Conservation (phyloP, 805 yeast genomes). For the Metschnikowia picachoensis region DNA sequence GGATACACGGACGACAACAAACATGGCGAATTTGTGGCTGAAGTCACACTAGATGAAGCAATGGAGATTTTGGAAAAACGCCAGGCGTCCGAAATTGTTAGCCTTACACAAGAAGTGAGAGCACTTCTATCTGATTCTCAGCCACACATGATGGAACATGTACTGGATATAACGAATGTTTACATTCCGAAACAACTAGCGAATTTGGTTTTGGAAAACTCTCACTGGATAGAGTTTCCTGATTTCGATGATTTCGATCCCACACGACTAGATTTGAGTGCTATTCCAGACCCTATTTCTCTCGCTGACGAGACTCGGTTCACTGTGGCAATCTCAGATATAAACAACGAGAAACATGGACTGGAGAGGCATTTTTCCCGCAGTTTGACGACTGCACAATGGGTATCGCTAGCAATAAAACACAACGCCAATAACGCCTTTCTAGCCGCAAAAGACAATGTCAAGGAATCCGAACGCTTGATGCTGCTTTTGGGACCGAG, state of each 20-base stretch:
- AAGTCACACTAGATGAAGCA: slow-evolving; percentile 6
- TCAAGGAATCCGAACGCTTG: neutral
- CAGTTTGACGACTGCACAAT: slow-evolving; percentile 4
- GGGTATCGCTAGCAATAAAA: slow-evolving; percentile 5
- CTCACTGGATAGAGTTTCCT: slow-evolving; percentile 8
- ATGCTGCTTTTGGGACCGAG: neutral
- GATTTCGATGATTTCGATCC: slow-evolving; percentile 7
- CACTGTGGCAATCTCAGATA: slow-evolving; percentile 5
- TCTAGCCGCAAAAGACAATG: neutral
- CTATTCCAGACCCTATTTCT: slow-evolving; percentile 1
- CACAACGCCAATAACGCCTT: slow-evolving; percentile 4
- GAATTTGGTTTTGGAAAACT: neutral
- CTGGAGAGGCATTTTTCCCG: neutral
- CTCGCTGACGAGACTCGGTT: slow-evolving; percentile 5
- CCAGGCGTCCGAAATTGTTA: neutral
- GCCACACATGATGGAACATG: slow-evolving; percentile 6
- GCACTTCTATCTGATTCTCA: neutral
- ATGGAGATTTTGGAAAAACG: neutral
- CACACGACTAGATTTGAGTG: neutral
- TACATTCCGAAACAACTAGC: slow-evolving; percentile 6
- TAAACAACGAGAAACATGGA: neutral
- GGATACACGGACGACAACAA: slow-evolving; percentile 11
- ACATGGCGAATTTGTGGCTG: slow-evolving; percentile 13
- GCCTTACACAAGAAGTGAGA: neutral
- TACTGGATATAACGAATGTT: slow-evolving; percentile 7